phyloP scores from a whole-genome alignment of 306 rosid genomes.

The Dryas octopetala region DNA sequence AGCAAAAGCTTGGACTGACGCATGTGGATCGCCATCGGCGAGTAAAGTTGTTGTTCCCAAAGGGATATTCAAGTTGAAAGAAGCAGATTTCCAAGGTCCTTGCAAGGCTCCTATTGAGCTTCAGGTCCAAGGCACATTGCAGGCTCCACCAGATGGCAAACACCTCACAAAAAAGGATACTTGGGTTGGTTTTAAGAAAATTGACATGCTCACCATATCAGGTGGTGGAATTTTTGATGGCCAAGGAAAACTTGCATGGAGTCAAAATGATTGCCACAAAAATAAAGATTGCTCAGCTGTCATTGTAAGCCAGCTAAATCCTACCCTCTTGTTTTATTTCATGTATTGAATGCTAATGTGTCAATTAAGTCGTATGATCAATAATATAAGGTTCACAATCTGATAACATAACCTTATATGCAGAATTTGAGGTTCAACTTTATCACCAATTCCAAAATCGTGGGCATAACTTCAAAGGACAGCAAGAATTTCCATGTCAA shows the following conservation, averaged over 20 bases:
- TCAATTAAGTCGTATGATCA: too few relatives aligned
- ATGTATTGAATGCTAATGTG: too few relatives aligned
- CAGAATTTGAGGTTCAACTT: too few relatives aligned
- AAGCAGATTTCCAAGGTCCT: conserved; percentile 34
- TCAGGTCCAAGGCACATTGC: conserved; percentile 30
- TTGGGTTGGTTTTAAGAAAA: conserved; percentile 38
- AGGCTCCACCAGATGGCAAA: conserved; percentile 27
- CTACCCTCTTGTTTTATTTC: too few relatives aligned
- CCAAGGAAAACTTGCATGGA: conserved; percentile 37
- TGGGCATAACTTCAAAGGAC: conserved; percentile 33
- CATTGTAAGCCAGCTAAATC: too few relatives aligned
- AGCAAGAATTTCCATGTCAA: conserved; percentile 42
- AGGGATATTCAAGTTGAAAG: conserved; percentile 21
- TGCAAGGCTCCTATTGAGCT: conserved; percentile 44
- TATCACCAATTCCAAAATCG: too few relatives aligned
- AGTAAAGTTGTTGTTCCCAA: conserved; percentile 30
- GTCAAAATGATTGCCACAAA: conserved; percentile 21
- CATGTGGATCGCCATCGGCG: conserved; percentile 27
- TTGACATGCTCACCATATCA: conserved; percentile 27
- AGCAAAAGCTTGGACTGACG: conserved; percentile 34
- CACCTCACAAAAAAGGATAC: neutral
- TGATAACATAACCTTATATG: too few relatives aligned
- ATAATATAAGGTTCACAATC: too few relatives aligned
- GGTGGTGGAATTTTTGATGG: conserved; percentile 50
- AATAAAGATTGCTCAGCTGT: neutral